A percentile compares a stretch with the other conserved stretches of the same genome.
These are phyloP conservation scores for Rhodotorula kratochvilovae DNA, from an alignment of 768 basidiomycete genomes.

Conservation along the genomic window DNA sequence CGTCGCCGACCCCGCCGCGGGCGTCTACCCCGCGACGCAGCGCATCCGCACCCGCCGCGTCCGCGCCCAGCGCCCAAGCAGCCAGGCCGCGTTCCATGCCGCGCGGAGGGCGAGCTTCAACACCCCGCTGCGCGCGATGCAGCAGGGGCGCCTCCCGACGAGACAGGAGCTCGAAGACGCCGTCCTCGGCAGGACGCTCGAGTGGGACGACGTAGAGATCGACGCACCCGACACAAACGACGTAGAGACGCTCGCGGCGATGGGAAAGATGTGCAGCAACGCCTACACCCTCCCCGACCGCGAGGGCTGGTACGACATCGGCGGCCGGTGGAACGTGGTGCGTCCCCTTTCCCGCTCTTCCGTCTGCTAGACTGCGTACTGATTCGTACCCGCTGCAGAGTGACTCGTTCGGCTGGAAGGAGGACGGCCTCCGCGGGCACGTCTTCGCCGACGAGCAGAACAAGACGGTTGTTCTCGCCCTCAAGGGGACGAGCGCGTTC, in stretches of 20 bases:
- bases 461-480: conserved; percentile 74
- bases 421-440: conserved; percentile 89
- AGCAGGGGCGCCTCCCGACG: not conserved
- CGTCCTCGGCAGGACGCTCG: conserved; percentile 20
- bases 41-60: not conserved
- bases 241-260: conserved; percentile 64
- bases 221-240: conserved; percentile 64
- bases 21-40: conserved; percentile 10
- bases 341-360: conserved; percentile 33
- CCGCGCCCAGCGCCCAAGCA: conserved; percentile 6
- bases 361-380: conserved; percentile 8
- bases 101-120: conserved; percentile 12
- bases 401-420: conserved; percentile 81
- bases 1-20: not conserved
- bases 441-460: conserved; percentile 80
- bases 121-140: not conserved
- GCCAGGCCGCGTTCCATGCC: conserved; percentile 30
- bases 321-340: conserved; percentile 58
- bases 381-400: conserved; percentile 49
- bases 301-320: conserved; percentile 64
- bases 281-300: conserved; percentile 62
- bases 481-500: conserved; percentile 84
- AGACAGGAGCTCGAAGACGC: conserved; percentile 1
- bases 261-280: conserved; percentile 87
- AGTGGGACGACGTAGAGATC: conserved; percentile 59